These are phyloP conservation scores for Suillus clintonianus DNA, from an alignment of 768 basidiomycete species.

Conservation along the genomic window DNA sequence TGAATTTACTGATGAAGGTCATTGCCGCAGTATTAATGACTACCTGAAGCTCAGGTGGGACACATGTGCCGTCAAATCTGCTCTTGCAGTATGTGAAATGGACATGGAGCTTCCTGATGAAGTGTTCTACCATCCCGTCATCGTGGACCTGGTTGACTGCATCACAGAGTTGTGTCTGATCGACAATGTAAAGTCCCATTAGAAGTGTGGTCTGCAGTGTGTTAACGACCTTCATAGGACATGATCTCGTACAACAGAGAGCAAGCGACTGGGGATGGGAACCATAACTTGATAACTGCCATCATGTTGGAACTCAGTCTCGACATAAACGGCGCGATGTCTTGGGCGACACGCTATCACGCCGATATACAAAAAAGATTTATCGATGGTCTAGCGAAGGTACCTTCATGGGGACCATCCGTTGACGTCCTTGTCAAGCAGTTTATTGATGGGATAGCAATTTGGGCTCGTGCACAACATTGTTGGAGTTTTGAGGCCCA, in stretches of 20 bases:
- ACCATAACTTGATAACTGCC: constrained; percentile 39
- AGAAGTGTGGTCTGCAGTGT: background rate
- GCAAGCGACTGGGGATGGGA: constrained; percentile 32
- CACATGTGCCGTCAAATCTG: constrained; percentile 32
- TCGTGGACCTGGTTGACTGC: constrained; percentile 11
- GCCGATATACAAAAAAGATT: constrained; percentile 23
- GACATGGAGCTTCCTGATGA: constrained; percentile 27
- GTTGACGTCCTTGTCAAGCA: constrained; percentile 22
- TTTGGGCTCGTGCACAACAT: constrained; percentile 25
- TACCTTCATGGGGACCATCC: constrained; percentile 29
- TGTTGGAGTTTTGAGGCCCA: constrained; percentile 33
- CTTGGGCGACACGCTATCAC: no score
- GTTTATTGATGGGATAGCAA: constrained; percentile 26
- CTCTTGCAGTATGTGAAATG: constrained; percentile 30
- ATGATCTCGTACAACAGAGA: constrained; percentile 39
- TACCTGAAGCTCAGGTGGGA: constrained; percentile 35
- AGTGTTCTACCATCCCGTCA: constrained; percentile 26
- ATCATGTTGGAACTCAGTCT: no score
- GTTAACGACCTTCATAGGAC: constrained; percentile 24
- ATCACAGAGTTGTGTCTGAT: constrained; percentile 22
- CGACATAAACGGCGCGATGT: no score
- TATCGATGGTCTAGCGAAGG: constrained; percentile 1
- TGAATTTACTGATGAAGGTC: constrained; percentile 2
- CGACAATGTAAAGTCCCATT: constrained; percentile 19
- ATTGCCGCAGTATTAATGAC: constrained; percentile 25